phyloP scores from a whole-genome alignment of 139 green algal species.

The Chlorokybus atmophyticus region DNA sequence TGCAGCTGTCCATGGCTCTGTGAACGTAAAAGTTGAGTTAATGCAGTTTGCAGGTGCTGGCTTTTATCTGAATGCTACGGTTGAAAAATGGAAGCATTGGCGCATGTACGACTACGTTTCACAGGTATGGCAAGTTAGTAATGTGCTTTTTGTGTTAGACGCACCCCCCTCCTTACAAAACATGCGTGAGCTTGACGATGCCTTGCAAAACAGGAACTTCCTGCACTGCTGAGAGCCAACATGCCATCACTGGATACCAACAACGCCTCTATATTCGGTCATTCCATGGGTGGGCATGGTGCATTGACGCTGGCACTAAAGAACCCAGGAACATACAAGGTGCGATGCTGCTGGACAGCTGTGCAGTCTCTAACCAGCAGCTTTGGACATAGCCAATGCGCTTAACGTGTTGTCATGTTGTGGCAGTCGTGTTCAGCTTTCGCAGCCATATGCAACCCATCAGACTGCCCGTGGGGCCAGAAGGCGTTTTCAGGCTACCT shows the following conservation, averaged over 20 bases:
- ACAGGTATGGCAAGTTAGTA: no score
- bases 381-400: neutral
- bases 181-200: no score
- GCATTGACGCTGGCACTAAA: constrained; percentile 65
- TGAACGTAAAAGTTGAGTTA: no score
- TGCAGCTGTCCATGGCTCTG: no score
- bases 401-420: neutral
- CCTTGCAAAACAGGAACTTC: constrained; percentile 66
- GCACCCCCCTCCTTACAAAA: no score
- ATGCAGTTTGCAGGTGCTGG: constrained; percentile 34
- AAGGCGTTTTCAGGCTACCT: constrained; percentile 83
- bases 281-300: constrained; percentile 87
- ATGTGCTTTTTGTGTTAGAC: no score
- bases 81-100: constrained; percentile 65
- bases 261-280: constrained; percentile 49
- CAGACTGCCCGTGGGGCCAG: constrained; percentile 67
- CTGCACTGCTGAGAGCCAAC: constrained; percentile 25
- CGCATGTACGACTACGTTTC: constrained; percentile 77
- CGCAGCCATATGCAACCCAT: constrained; percentile 82
- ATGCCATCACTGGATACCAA: constrained; percentile 36
- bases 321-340: constrained; percentile 57
- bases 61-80: constrained; percentile 61
- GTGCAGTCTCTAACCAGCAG: no score
- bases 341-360: constrained; percentile 3
- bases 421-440: constrained; percentile 68